Evolutionary conservation across 2,329 filamentous ascomycete species (phyloP).

Genomic region (Tolypocladium ophioglossoides): DNA sequence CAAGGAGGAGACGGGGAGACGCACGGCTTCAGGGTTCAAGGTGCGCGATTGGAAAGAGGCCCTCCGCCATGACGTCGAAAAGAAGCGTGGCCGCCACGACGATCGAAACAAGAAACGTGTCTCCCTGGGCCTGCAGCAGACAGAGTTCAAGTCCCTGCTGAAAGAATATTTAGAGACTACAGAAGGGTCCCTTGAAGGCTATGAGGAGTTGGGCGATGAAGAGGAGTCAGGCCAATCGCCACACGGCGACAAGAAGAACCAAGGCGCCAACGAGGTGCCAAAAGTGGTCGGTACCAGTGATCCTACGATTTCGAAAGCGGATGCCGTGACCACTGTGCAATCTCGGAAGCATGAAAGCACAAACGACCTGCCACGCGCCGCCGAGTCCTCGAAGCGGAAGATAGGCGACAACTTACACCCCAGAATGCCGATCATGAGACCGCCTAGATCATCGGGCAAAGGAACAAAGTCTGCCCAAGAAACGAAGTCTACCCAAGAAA

Average conservation of each 20-base stretch:
- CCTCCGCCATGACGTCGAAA: conserved; percentile 10
- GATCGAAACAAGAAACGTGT: conserved; percentile 33
- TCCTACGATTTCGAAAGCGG: too few relatives aligned
- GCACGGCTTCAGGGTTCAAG: conserved; percentile 24
- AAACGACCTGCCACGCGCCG: not conserved
- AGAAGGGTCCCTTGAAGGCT: conserved; percentile 2
- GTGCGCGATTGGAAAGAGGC: conserved; percentile 26
- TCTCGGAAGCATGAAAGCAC: not conserved
- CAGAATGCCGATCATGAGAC: not conserved
- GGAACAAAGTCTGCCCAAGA: not conserved
- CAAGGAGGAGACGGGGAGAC: conserved; percentile 23
- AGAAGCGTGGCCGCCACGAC: conserved; percentile 26
- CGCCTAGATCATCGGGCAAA: not conserved
- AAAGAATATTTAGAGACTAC: conserved; percentile 2
- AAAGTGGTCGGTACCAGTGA: not conserved
- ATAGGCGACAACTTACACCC: not conserved
- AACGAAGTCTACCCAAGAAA: too few relatives aligned
- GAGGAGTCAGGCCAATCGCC: not conserved
- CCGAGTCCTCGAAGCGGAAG: too few relatives aligned
- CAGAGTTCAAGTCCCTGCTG: conserved; percentile 4
- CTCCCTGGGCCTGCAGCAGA: conserved; percentile 21
- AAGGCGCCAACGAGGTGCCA: not conserved
- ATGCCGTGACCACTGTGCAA: too few relatives aligned
- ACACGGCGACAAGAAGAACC: not conserved
- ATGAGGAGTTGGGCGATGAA: not conserved